Base-by-base conservation (phyloP, 371 early-diverging fungal genomes). In the Syncephalastrum racemosum region DNA sequence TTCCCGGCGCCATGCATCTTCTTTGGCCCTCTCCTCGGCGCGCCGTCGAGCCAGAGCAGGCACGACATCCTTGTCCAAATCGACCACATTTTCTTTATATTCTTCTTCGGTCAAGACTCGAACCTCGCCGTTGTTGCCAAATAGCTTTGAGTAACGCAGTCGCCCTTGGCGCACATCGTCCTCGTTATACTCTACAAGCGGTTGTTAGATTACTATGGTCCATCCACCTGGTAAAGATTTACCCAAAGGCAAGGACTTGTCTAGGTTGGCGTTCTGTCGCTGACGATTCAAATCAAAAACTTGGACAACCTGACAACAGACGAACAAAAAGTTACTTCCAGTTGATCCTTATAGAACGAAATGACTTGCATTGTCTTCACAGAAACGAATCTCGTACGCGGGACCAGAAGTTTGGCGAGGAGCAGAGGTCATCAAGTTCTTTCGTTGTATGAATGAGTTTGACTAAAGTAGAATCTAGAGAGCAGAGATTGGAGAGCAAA, bases 371-470 rank as follows among this genome's bases (percentile, higher is more conserved):
- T 73, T 60, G 56, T 70, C 60, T 43, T 73, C 69, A 22, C 70
- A 60, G 52, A 73, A 73, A 47, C 74, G 63, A 6, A 73, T 73
- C 55, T 73, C 74, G 54, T 57, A 73, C 19, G 74, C 74, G 22
- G 67, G 59, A 31, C 67, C 67, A 5, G 36, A 31, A 31, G 10
- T 12, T 8, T 31, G 6, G 36, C 36, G 36, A 31, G 36, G 36
- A 12, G 10, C 36, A 31, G 36, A 31, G 36, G 36, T 31, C 36
- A 31, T 31, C 36, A 31, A 31, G 36, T 5, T 31, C 36, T 31
- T 31, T 31, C 12, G 36, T 31, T 31, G 5, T 31, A 8, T 8
- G 36, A 10, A 12, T 10, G 36, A 10, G 36, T 2, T 31, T 31
- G 36, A 31, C 36, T 31, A 31, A 31, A 31, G 36, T 31, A 8